Evolutionary conservation across 176 grass and related monocot species (phyloP).

Genomic region (Musa itinerans): DNA sequence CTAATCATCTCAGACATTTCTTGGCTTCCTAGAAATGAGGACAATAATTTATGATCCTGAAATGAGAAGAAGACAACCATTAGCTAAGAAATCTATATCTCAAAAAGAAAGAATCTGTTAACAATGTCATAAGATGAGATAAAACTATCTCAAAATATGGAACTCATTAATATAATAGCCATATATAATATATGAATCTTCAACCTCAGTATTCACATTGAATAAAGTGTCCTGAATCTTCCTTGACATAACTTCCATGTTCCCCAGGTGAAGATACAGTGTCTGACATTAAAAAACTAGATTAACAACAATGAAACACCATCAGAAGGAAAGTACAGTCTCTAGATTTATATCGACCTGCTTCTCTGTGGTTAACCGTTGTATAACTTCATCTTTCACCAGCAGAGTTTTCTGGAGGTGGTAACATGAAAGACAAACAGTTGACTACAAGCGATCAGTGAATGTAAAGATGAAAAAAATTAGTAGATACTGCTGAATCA

Average conservation of each 20-base stretch:
- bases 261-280: conserved; percentile 47
- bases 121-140: not conserved
- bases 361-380: conserved; percentile 66
- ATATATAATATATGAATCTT: not conserved
- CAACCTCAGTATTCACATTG: conserved; percentile 28
- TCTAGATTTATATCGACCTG: conserved; percentile 34
- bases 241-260: conserved; percentile 37
- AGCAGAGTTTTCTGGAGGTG: conserved; percentile 61
- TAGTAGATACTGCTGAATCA: not conserved
- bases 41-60: conserved; percentile 9
- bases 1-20: conserved; percentile 12
- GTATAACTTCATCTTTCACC: conserved; percentile 66
- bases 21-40: conserved; percentile 13
- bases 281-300: conserved; percentile 27
- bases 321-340: not conserved
- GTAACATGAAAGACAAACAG: conserved; percentile 45
- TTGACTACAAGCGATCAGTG: conserved; percentile 6
- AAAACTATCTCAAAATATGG: not conserved
- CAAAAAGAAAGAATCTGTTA: not conserved
- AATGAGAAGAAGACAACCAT: conserved; percentile 3
- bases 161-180: not conserved
- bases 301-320: conserved; percentile 7
- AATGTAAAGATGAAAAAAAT: conserved; percentile 2
- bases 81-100: not conserved
- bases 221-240: conserved; percentile 30